Evolutionary conservation across 2,329 filamentous ascomycete species (phyloP).

Genomic region (Claviceps sp.): DNA sequence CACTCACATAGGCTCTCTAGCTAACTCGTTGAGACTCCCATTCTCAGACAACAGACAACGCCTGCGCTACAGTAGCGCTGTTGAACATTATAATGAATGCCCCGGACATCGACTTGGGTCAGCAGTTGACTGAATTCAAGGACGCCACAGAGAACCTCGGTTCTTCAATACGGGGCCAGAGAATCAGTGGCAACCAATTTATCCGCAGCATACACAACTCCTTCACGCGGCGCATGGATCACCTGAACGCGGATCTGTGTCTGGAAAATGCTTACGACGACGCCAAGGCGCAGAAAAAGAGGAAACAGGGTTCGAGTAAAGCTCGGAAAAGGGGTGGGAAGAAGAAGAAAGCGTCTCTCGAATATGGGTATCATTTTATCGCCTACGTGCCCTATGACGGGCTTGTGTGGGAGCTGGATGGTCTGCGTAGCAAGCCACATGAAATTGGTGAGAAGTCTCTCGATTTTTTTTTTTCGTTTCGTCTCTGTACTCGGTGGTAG

Average conservation of each 20-base stretch:
- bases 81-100: conserved; percentile 90
- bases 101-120: conserved; percentile 50
- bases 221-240: conserved; percentile 67
- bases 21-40: background rate
- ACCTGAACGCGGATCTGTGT: conserved; percentile 56
- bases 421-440: conserved; percentile 56
- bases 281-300: conserved; percentile 21
- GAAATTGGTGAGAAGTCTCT: conserved; percentile 16
- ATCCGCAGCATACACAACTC: conserved; percentile 80
- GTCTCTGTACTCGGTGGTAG: background rate
- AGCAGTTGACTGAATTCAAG: conserved; percentile 60
- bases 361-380: conserved; percentile 75
- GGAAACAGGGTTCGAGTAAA: conserved; percentile 20
- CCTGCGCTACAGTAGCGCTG: conserved; percentile 84
- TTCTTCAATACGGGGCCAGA: conserved; percentile 61
- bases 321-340: conserved; percentile 17
- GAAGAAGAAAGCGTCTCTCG: conserved; percentile 30
- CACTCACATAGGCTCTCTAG: background rate
- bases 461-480: background rate
- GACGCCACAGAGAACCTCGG: conserved; percentile 53
- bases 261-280: conserved; percentile 42
- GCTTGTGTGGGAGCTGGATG: conserved; percentile 79
- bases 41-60: conserved; percentile 59
- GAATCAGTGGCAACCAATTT: conserved; percentile 59
- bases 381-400: conserved; percentile 70